Percentiles rank a stretch among this genome's conserved stretches.
Evolutionary conservation across 352 stramenopile species (phyloP).

Genomic region (Blastocystis sp.): DNA sequence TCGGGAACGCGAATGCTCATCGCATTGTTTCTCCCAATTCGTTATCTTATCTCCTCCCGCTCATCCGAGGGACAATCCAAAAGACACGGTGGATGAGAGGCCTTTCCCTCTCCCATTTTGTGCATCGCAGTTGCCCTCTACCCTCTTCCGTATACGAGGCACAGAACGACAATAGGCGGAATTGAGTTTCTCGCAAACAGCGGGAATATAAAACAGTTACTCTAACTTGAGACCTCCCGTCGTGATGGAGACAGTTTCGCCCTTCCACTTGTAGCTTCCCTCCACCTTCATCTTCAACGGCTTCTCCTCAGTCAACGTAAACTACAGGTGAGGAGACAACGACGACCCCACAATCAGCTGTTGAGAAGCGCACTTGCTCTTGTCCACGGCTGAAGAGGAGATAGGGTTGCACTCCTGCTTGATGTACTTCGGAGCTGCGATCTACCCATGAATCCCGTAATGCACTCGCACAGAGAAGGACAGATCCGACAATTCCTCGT

Average conservation of each 20-base stretch:
- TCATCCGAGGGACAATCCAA: slow-evolving; percentile 89
- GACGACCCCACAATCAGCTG: background rate
- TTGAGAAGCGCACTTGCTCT: background rate
- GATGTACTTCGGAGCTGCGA: slow-evolving; percentile 41
- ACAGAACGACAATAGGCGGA: background rate
- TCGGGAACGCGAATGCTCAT: too few species aligned
- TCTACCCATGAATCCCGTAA: background rate
- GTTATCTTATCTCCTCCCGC: background rate
- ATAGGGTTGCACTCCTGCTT: background rate
- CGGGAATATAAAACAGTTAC: background rate
- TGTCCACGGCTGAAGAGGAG: background rate
- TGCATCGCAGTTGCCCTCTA: too few species aligned
- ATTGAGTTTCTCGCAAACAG: background rate
- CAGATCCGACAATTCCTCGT: background rate
- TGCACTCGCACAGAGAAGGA: background rate
- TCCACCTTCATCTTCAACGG: slow-evolving; percentile 49
- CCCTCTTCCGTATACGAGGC: too few species aligned
- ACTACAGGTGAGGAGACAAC: background rate
- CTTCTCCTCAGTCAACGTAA: slow-evolving; percentile 5
- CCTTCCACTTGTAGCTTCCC: slow-evolving; percentile 15
- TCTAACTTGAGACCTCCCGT: slow-evolving; percentile 39
- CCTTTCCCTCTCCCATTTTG: too few species aligned
- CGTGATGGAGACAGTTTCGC: slow-evolving; percentile 11
- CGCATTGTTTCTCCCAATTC: background rate
- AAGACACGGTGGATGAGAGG: too few species aligned